Base-by-base conservation (phyloP, 139 green algal species). In the Tetradesmus obliquus region DNA sequence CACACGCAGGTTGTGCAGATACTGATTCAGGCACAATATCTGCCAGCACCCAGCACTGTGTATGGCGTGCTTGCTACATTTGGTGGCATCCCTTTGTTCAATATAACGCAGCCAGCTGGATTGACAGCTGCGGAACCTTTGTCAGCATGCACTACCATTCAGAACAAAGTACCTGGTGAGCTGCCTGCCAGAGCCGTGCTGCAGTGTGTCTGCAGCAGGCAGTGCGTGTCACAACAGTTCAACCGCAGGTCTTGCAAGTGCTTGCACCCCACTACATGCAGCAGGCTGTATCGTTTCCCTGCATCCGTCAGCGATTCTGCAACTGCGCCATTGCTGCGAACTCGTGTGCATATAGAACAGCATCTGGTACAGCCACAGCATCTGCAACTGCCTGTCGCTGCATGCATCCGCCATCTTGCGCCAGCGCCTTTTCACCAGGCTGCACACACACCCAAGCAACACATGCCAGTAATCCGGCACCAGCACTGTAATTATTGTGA, bases 51-150 rank as follows among this genome's bases (percentile, higher is more conserved):
- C 9, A 69, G 82, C 51, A 92, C 90, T 32, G 4, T 89, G 22
- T 92, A 87, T 82, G 90, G 71, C 74, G 90, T 92, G 22, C 55
- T 92, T 55, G 90, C 82, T 51, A 55, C 84, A 15, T 92, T 92
- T 81, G 90, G 90, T 66, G 83, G 82, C 24, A 79, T 92, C 19
- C 84, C 84, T 45, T 80, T 72, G 45, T 91, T 87, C 55, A 91
- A 91, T 51, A 7, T 91, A 9, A 69, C 88, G 12, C 6, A 79
- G 3, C 24, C 79, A 19, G 60, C 22, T 2, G 7, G 10, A 2
- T 20, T 92, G 6, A 13, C 20, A 71, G 83, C 51, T 12, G 90
- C 90, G 6, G 55, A 82, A 13, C 90, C 90, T 2, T 54, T 92
- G 8, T 45, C 15, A 45, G 90, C 60, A 19, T 92, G 90, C 66